A percentile compares a stretch with the other conserved stretches of the same genome.
Evolutionary conservation across 139 green algal species (phyloP).

Genomic region (Chlamydomonas incerta): DNA sequence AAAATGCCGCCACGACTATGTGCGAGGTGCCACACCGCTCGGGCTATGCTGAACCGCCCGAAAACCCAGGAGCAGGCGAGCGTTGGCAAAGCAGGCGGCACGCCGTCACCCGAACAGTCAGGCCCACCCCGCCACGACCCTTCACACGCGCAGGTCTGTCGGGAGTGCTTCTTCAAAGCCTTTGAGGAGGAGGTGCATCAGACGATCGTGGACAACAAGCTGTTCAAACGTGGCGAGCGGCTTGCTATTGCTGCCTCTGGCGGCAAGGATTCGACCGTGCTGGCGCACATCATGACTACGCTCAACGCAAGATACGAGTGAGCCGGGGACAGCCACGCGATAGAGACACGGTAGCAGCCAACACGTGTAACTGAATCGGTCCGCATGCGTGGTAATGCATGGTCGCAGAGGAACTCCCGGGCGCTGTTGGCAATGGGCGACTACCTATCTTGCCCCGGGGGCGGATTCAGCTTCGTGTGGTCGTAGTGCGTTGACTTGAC

Average conservation of each 20-base stretch:
- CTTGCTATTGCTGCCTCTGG: slow-evolving; percentile 93
- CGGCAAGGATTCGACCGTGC: slow-evolving; percentile 97
- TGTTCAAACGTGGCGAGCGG: slow-evolving; percentile 90
- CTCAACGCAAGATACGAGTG: slow-evolving; percentile 91
- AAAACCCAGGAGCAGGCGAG: slow-evolving; percentile 58
- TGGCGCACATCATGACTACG: slow-evolving; percentile 93
- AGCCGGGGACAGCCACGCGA: too few relatives aligned
- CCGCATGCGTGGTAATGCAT: too few relatives aligned
- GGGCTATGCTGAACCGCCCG: slow-evolving; percentile 50
- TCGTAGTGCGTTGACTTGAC: too few relatives aligned
- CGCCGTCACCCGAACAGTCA: neutral
- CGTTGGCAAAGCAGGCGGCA: too few relatives aligned
- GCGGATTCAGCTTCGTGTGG: too few relatives aligned
- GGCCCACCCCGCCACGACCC: too few relatives aligned
- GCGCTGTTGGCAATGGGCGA: too few relatives aligned
- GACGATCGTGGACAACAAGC: slow-evolving; percentile 79
- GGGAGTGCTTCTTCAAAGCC: slow-evolving; percentile 89
- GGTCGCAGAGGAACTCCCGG: too few relatives aligned
- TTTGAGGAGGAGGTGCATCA: slow-evolving; percentile 96
- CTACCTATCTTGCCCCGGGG: too few relatives aligned
- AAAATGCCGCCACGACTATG: too few relatives aligned
- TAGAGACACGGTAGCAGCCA: too few relatives aligned
- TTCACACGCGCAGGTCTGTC: slow-evolving; percentile 78
- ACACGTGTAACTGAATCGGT: too few relatives aligned
- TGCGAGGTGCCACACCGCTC: slow-evolving; percentile 23